Evolutionary conservation across 805 yeast genomes (phyloP), one percentile per base, ranked within the genome.

Genomic region (Maudiozyma turicensis): DNA sequence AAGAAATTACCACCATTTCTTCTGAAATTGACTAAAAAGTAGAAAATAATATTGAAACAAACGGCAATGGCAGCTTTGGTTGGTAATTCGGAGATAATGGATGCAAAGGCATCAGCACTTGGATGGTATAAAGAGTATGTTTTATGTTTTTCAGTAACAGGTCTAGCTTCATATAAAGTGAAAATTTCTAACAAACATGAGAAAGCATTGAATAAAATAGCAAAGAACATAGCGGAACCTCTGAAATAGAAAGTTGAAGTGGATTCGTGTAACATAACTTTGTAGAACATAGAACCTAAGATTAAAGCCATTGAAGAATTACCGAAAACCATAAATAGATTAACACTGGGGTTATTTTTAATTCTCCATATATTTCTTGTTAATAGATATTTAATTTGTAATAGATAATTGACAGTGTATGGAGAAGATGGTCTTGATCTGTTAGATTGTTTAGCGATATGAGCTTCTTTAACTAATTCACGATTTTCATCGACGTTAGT

Each of bases 221-320:
- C 80, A 63, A 81, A 82, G 67, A 83, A 84, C 70, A 84, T 68
- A 43, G 81, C 74, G 37, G 86, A 76, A 55, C 79, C 73, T 58
- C 86, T 68, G 54, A 65, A 69, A 61, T 72, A 77, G 53, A 80
- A 73, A 1, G 77, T 70, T 2, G 55, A 62, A 1, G 84, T 74
- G 31, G 58, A 62, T 7, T 47, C 38, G 8, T 54, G 58, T 53
- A 50, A 47, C 57, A 57, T 46, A 20, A 46, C 35, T 34, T 40
- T 46, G 44, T 40, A 46, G 31, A 46, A 46, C 48, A 46, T 46
- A 1, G 84, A 78, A 10, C 79, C 68, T 43, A 76, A 59, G 35
- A 80, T 61, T 46, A 80, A 64, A 38, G 77, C 78, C 77, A 79
- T 76, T 14, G 71, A 53, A 10, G 71, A 59, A 53, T 78, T 72